Evolutionary conservation across 2,329 filamentous ascomycete species (phyloP).

Genomic region (Colletotrichum salicis): DNA sequence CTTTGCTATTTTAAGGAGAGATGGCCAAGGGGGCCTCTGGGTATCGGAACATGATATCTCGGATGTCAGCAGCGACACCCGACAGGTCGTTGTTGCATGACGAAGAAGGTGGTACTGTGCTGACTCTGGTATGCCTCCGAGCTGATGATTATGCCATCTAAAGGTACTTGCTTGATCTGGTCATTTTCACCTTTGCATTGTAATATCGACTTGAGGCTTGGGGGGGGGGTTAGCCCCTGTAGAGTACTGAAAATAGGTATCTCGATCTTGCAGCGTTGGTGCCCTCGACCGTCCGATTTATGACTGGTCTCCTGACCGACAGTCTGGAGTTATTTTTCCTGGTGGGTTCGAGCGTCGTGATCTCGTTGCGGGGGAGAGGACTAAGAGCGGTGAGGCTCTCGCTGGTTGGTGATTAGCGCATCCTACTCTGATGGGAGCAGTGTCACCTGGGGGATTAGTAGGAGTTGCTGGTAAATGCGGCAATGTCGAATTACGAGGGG

Average conservation of each 20-base stretch:
- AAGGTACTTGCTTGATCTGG: not conserved
- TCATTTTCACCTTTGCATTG: not conserved
- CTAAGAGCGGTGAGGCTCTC: constrained; percentile 35
- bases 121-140: not conserved
- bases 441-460: constrained; percentile 31
- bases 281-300: constrained; percentile 2
- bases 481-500: constrained; percentile 5
- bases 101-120: not conserved
- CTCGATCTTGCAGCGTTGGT: constrained; percentile 2
- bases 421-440: constrained; percentile 18
- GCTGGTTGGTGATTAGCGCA: constrained; percentile 28
- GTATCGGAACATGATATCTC: constrained; percentile 10
- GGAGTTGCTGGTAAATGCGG: constrained; percentile 18
- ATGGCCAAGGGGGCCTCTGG: constrained; percentile 6
- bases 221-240: not conserved
- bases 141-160: constrained; percentile 1
- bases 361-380: constrained; percentile 11
- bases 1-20: constrained; percentile 10
- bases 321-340: not conserved
- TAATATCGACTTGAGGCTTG: not conserved
- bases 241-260: not conserved
- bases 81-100: constrained; percentile 13
- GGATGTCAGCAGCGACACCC: constrained; percentile 19
- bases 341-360: constrained; percentile 5
- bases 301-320: constrained; percentile 27